These are phyloP conservation scores for Multifurca ochricompacta DNA, from an alignment of 768 basidiomycete genomes.

Conservation along the genomic window DNA sequence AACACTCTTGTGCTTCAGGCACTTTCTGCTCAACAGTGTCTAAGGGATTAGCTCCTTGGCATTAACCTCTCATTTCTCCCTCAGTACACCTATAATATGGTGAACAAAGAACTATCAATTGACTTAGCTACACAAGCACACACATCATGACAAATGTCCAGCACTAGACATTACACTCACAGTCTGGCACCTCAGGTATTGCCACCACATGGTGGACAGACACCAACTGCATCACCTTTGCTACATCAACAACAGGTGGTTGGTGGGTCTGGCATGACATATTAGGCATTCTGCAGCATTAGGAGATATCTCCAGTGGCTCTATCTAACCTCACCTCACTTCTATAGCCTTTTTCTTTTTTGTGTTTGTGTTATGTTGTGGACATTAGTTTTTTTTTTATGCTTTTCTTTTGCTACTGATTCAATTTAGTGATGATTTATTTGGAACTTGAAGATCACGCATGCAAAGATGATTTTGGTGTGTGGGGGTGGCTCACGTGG, in stretches of 20 bases:
- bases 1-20: too few species aligned
- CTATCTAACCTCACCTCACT: conserved; percentile 14
- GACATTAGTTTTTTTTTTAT: conserved; percentile 9
- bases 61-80: too few species aligned
- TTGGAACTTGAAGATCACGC: conserved; percentile 13
- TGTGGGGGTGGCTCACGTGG: too few species aligned
- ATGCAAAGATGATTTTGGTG: not conserved
- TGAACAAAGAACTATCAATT: too few species aligned
- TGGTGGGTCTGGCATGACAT: conserved; percentile 23
- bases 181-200: conserved; percentile 26
- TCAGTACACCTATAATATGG: too few species aligned
- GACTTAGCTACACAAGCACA: too few species aligned
- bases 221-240: conserved; percentile 29
- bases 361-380: conserved; percentile 14
- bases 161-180: too few species aligned
- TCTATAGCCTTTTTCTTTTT: conserved; percentile 10
- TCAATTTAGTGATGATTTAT: conserved; percentile 20
- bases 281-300: conserved; percentile 1
- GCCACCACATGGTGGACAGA: conserved; percentile 26
- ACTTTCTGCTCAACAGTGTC: too few species aligned
- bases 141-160: too few species aligned
- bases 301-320: not conserved
- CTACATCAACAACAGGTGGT: conserved; percentile 29
- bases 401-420: conserved; percentile 15
- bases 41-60: too few species aligned